Evolutionary conservation across 768 basidiomycete species (phyloP).

Genomic region (Tylopilus sp.): DNA sequence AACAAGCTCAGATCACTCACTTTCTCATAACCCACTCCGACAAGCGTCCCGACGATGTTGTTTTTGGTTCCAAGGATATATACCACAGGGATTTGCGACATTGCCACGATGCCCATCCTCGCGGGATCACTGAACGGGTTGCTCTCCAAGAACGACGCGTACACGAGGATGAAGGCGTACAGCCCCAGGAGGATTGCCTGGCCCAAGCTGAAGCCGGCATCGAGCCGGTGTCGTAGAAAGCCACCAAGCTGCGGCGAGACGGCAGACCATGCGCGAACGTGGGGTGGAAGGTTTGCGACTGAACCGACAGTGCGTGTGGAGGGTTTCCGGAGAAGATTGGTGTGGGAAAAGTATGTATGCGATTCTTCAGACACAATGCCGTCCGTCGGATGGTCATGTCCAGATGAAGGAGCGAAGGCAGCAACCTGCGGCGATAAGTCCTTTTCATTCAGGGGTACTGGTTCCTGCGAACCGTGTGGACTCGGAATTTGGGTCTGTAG

Average conservation of each 20-base stretch:
- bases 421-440: constrained; percentile 8
- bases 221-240: constrained; percentile 32
- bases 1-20: constrained; percentile 24
- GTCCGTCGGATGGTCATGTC: constrained; percentile 14
- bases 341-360: constrained; percentile 24
- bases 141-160: constrained; percentile 33
- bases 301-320: constrained; percentile 12
- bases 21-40: constrained; percentile 47
- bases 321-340: constrained; percentile 20
- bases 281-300: constrained; percentile 25
- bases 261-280: constrained; percentile 38
- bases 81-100: constrained; percentile 45
- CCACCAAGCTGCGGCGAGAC: constrained; percentile 32
- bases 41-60: constrained; percentile 37
- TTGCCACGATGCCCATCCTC: constrained; percentile 35
- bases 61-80: constrained; percentile 49
- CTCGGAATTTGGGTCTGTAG: background rate
- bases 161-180: constrained; percentile 37
- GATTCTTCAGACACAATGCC: constrained; percentile 27
- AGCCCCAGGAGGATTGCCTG: constrained; percentile 33
- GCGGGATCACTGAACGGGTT: constrained; percentile 33
- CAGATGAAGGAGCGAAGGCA: constrained; percentile 16
- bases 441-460: constrained; percentile 6
- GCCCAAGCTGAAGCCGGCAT: constrained; percentile 36
- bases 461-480: background rate